Percentiles rank a stretch among this genome's conserved stretches.
These are phyloP conservation scores for Cladochytrium tenue DNA, from an alignment of 371 early-diverging fungal species.

Conservation along the genomic window DNA sequence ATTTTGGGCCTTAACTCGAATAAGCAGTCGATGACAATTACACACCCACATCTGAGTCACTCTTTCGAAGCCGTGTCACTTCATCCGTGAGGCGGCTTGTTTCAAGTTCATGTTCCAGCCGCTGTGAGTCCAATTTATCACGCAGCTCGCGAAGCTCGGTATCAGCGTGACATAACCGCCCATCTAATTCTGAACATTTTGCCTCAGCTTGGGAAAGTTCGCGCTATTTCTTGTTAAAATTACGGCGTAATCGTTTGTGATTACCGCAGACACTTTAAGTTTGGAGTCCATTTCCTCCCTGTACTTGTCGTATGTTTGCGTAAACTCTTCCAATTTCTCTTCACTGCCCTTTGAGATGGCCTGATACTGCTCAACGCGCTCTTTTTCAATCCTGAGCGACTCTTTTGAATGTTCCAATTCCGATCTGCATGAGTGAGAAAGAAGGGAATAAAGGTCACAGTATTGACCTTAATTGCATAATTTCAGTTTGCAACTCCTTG, in stretches of 20 bases:
- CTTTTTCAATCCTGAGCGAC: slow-evolving; percentile 13
- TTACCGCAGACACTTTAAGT: slow-evolving; percentile 5
- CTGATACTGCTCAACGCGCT: slow-evolving; percentile 34
- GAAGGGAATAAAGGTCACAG: background rate
- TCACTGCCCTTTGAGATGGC: slow-evolving; percentile 38
- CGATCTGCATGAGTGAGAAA: slow-evolving; percentile 8
- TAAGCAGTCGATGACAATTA: background rate
- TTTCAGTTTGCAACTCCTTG: slow-evolving; percentile 20
- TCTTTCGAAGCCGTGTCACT: slow-evolving; percentile 48
- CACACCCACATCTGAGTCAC: slow-evolving; percentile 22
- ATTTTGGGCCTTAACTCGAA: slow-evolving; percentile 3
- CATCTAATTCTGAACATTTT: slow-evolving; percentile 5
- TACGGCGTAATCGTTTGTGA: too few species aligned
- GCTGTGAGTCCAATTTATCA: slow-evolving; percentile 47
- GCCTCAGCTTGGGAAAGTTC: background rate
- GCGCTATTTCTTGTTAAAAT: too few species aligned
- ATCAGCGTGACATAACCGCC: slow-evolving; percentile 31
- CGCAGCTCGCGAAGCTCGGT: slow-evolving; percentile 49
- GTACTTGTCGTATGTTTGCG: slow-evolving; percentile 40
- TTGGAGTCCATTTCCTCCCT: slow-evolving; percentile 36
- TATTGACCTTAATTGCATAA: slow-evolving; percentile 20
- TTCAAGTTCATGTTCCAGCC: slow-evolving; percentile 58
- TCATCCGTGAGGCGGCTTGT: slow-evolving; percentile 57
- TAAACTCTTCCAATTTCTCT: slow-evolving; percentile 35
- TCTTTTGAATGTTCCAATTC: slow-evolving; percentile 22